Conservation (phyloP, 140 eudicot species). For the Anethum foeniculum region DNA sequence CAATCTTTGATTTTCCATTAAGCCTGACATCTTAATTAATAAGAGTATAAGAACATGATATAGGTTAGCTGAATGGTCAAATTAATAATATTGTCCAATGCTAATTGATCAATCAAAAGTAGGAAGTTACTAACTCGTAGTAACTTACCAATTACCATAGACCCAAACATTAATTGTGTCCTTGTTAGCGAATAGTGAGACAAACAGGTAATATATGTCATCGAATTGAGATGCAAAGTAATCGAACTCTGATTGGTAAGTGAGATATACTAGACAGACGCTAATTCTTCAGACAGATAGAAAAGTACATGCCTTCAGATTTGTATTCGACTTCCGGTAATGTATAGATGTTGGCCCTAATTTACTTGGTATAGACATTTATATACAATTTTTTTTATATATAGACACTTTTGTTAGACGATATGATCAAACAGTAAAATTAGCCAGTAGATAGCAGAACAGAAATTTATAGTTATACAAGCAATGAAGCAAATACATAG, state of each 20-base stretch:
- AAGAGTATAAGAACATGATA: background rate
- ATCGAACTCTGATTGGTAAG: background rate
- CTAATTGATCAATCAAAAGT: background rate
- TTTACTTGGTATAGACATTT: background rate
- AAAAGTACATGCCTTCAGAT: background rate
- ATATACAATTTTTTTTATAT: background rate
- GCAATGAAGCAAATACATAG: background rate
- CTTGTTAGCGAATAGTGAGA: background rate
- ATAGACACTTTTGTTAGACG: background rate
- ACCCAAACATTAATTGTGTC: background rate
- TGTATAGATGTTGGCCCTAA: background rate
- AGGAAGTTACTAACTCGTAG: background rate
- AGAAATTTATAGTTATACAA: background rate
- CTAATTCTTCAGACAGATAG: background rate
- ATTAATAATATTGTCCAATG: background rate
- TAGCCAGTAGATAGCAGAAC: background rate
- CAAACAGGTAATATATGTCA: background rate
- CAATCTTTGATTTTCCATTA: conserved; percentile 22
- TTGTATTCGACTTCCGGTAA: background rate
- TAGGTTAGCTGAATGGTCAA: background rate
- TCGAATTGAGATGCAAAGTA: background rate
- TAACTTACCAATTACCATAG: background rate
- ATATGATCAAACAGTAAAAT: background rate
- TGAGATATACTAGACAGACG: background rate
- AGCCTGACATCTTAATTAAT: conserved; percentile 27